phyloP scores from a whole-genome alignment of 805 yeast genomes.

The Saccharomyces eubayanus region DNA sequence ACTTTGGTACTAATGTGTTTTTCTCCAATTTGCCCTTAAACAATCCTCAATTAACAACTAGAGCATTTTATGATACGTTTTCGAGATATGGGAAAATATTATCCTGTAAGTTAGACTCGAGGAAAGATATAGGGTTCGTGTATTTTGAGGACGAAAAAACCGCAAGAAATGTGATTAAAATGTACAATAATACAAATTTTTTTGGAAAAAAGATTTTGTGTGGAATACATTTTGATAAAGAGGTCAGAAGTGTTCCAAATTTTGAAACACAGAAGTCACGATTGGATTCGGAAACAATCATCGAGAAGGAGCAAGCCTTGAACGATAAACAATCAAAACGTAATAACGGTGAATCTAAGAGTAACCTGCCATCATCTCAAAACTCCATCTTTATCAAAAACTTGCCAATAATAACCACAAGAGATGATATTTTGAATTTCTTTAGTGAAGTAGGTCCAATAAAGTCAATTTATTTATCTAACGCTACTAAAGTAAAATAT shows the following conservation, averaged over 20 bases:
- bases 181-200: constrained; percentile 23
- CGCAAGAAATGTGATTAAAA: constrained; percentile 32
- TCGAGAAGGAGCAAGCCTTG: constrained; percentile 6
- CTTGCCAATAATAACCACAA: constrained; percentile 17
- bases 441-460: constrained; percentile 26
- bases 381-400: constrained; percentile 21
- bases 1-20: constrained; percentile 44
- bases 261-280: constrained; percentile 16
- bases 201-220: constrained; percentile 30
- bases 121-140: constrained; percentile 36
- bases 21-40: constrained; percentile 37
- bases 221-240: constrained; percentile 32
- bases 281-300: constrained; percentile 10
- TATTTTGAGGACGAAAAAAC: constrained; percentile 29
- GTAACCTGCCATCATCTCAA: neutral
- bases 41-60: constrained; percentile 31
- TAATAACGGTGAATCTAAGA: neutral
- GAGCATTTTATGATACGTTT: constrained; percentile 42
- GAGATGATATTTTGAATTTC: constrained; percentile 16
- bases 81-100: constrained; percentile 39
- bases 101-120: constrained; percentile 35
- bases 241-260: constrained; percentile 20
- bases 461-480: constrained; percentile 22
- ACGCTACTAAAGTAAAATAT: constrained; percentile 15
- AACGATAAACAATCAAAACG: constrained; percentile 3